phyloP scores from a whole-genome alignment of 2,329 filamentous ascomycete genomes.

The Huntiella omanensis region DNA sequence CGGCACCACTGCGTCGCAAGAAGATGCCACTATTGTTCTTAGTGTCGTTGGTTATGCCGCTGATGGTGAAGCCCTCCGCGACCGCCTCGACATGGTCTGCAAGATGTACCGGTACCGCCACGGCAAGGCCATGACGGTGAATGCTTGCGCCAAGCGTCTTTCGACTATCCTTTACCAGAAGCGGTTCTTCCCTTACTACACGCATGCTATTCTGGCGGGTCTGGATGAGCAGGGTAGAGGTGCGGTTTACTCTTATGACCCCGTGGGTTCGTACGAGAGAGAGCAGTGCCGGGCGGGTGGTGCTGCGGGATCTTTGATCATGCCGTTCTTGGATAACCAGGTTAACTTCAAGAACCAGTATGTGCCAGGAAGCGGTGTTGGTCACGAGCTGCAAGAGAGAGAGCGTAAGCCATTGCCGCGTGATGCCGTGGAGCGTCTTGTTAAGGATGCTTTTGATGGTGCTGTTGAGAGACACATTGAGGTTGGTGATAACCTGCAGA shows the following conservation, averaged over 20 bases:
- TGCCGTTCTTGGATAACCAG: conserved; percentile 98
- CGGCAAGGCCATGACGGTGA: conserved; percentile 86
- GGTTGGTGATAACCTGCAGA: conserved; percentile 89
- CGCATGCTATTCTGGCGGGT: conserved; percentile 81
- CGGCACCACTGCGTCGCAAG: conserved; percentile 68
- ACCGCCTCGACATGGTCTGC: conserved; percentile 82
- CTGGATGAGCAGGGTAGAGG: conserved; percentile 89
- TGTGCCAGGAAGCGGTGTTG: conserved; percentile 65
- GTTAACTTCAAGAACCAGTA: conserved; percentile 99
- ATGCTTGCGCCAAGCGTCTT: conserved; percentile 84
- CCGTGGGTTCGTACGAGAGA: conserved; percentile 91
- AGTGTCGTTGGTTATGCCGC: conserved; percentile 93
- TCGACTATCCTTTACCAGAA: conserved; percentile 93
- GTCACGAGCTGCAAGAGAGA: conserved; percentile 60
- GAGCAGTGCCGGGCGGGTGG: conserved; percentile 91
- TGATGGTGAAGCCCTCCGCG: conserved; percentile 82
- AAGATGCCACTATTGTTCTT: conserved; percentile 70
- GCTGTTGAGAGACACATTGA: conserved; percentile 98
- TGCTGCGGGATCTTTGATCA: conserved; percentile 83
- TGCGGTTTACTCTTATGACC: conserved; percentile 92
- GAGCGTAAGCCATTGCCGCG: conserved; percentile 51
- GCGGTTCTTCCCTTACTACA: conserved; percentile 98
- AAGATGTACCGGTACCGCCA: conserved; percentile 99
- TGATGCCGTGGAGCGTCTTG: conserved; percentile 62
- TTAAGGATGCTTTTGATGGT: conserved; percentile 95